A percentile compares a stretch with the other conserved stretches of the same genome.
Evolutionary conservation across 2,329 filamentous ascomycete species (phyloP).

Genomic region (Aspergillus ustus): DNA sequence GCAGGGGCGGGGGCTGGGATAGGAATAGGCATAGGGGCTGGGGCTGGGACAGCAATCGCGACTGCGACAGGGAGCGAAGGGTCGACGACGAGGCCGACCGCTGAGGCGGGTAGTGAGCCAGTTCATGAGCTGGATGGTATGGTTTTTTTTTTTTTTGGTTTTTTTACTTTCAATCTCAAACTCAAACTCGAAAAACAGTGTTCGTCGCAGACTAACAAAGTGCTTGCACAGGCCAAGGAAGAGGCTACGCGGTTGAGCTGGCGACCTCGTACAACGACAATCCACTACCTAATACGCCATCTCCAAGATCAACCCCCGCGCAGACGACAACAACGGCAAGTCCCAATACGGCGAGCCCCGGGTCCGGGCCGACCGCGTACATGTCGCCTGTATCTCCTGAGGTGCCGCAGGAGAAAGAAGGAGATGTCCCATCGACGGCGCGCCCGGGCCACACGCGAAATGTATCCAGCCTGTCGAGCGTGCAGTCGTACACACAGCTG

Average conservation of each 20-base stretch:
- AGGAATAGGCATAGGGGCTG: background rate
- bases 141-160: background rate
- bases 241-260: constrained; percentile 14
- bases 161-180: background rate
- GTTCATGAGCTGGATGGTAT: constrained; percentile 20
- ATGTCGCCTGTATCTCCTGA: constrained; percentile 14
- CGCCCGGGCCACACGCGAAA: constrained; percentile 18
- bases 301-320: background rate
- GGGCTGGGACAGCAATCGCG: no score
- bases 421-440: background rate
- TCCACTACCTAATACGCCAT: background rate
- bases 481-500: constrained; percentile 9
- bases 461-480: constrained; percentile 19
- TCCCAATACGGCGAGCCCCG: background rate
- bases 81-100: background rate
- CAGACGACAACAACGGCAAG: background rate
- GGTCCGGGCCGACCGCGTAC: background rate
- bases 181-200: no score
- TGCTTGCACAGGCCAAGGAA: constrained; percentile 2
- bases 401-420: constrained; percentile 10
- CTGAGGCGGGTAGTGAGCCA: constrained; percentile 15
- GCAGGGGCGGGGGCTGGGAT: background rate
- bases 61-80: no score
- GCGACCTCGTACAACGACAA: constrained; percentile 19
- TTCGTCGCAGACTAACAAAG: background rate